Base-by-base conservation (phyloP, 306 rosid genomes). In the Vigna radiata region DNA sequence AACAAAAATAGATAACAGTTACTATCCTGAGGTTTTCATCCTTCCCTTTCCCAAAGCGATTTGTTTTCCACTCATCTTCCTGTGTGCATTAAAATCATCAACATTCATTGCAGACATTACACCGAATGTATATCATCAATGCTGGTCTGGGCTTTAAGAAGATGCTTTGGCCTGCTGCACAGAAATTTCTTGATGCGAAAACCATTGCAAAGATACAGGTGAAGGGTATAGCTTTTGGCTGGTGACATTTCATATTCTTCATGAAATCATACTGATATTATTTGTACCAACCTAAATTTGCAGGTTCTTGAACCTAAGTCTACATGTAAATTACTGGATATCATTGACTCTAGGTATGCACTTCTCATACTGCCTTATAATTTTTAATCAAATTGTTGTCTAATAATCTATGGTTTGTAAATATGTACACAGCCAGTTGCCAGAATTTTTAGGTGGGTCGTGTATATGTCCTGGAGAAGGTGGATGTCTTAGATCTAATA, bases 131-230 rank as follows among this genome's bases (percentile, higher is more conserved):
- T 85, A 88, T 92, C 1, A 89, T 92, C 79, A 90, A 92, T 82
- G 97, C 97, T 83, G 96, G 97, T 79, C 82, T 93, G 33, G 96
- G 92, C 31, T 92, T 92, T 82, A 92, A 88, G 80, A 92, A 74
- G 87, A 83, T 92, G 90, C 91, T 92, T 66, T 92, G 97, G 97
- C 96, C 93, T 69, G 90, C 96, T 68, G 96, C 92, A 18, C 93
- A 92, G 79, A 92, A 86, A 69, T 89, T 90, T 90, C 96, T 92
- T 79, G 97, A 90, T 56, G 75, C 83, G 31, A 87, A 90, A 83
- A 92, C 97, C 18, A 82, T 85, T n/a, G 83, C 89, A 54, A 92
- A 92, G 89, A 92, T 92, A 78, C 96, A 88, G 86, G 97, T 92
- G 81, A 70, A 67, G 67, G 33, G 70, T 77, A 43, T 59, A 59